Conservation (phyloP, 345 rosid species). For the Barbarea vulgaris region DNA sequence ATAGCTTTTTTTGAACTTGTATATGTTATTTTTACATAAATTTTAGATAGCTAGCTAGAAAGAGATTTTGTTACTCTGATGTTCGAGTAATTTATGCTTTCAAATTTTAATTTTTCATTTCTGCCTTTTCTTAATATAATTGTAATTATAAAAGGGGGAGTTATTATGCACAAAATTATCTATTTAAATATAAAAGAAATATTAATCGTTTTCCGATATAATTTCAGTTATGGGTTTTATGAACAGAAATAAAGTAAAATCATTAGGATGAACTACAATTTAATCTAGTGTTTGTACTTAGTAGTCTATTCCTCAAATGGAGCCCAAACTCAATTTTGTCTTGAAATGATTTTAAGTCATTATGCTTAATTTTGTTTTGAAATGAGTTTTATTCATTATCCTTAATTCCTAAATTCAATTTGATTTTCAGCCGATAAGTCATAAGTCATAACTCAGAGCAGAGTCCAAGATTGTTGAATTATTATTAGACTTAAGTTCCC, state of each 20-base stretch:
- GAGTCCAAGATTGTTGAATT: background rate
- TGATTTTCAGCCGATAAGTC: background rate
- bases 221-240: background rate
- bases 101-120: background rate
- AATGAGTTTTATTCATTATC: background rate
- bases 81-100: background rate
- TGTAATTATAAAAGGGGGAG: background rate
- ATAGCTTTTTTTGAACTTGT: background rate
- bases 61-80: background rate
- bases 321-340: background rate
- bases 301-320: conserved; percentile 5
- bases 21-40: too few relatives aligned
- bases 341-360: background rate
- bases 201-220: background rate
- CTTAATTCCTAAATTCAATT: background rate
- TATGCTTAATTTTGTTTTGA: background rate
- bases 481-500: background rate
- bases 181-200: background rate
- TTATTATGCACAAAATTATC: background rate
- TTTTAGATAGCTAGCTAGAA: background rate
- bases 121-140: background rate
- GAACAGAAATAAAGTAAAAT: background rate
- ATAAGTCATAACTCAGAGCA: background rate
- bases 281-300: background rate
- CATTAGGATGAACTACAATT: background rate